Conservation (phyloP, 2,329 filamentous ascomycete species). For the Tolypocladium pustulatum region DNA sequence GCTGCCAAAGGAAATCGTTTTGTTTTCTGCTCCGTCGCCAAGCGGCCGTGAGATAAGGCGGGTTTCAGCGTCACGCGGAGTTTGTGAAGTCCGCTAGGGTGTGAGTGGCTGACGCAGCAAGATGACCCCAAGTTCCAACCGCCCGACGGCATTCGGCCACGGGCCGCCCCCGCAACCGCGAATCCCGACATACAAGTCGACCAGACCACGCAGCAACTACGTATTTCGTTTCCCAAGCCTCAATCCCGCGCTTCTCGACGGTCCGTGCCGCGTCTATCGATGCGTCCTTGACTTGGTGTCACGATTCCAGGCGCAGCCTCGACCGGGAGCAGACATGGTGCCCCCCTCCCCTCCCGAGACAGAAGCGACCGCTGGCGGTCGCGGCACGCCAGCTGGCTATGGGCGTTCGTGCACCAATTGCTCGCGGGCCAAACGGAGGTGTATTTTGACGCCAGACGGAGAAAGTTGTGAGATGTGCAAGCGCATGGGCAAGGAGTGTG, state of each 20-base stretch:
- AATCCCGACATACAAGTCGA: neutral
- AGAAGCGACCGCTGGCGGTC: neutral
- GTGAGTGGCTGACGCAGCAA: neutral
- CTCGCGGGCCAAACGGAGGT: constrained; percentile 37
- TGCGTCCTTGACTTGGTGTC: neutral
- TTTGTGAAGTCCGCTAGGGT: neutral
- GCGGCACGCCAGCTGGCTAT: constrained; percentile 26
- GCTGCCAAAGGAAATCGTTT: neutral
- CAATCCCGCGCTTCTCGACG: neutral
- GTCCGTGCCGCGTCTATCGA: neutral
- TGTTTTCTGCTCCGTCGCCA: neutral
- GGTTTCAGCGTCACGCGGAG: neutral
- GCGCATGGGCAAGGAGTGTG: constrained; percentile 36
- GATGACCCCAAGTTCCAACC: neutral
- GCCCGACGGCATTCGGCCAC: neutral
- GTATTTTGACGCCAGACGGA: constrained; percentile 26
- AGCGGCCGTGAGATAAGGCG: neutral
- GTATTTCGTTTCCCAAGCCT: neutral
- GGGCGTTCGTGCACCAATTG: constrained; percentile 36
- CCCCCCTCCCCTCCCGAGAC: neutral
- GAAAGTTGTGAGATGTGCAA: constrained; percentile 29
- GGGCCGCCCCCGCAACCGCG: neutral
- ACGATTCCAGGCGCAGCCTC: neutral
- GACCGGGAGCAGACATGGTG: neutral
- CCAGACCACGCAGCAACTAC: neutral